Percentiles rank a stretch among this genome's conserved stretches.
These are phyloP conservation scores for Vigna radiata DNA, from an alignment of 306 rosid genomes.

Conservation along the genomic window DNA sequence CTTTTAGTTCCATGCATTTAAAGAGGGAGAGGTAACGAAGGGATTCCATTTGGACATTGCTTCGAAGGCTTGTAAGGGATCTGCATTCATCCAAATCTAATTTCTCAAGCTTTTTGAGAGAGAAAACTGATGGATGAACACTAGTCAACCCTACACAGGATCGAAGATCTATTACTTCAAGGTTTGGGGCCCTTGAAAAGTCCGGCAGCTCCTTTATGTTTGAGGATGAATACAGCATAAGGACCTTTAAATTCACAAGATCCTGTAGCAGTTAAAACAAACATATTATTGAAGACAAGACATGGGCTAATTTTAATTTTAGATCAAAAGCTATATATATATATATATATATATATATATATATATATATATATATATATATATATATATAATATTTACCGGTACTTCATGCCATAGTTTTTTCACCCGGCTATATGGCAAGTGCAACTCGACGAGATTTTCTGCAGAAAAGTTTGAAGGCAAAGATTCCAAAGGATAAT, in stretches of 20 bases:
- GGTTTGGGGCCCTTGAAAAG: constrained; percentile 38
- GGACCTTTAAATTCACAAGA: constrained; percentile 1
- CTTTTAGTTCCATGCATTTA: not conserved
- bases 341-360: not conserved
- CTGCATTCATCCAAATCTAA: constrained; percentile 15
- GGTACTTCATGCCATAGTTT: constrained; percentile 38
- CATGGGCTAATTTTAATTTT: not conserved
- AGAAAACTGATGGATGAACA: constrained; percentile 39
- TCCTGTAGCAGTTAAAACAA: constrained; percentile 22
- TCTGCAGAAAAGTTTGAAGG: constrained; percentile 23
- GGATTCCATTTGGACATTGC: not conserved
- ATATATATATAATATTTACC: constrained; percentile 38
- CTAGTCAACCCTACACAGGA: not conserved
- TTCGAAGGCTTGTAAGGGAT: constrained; percentile 6
- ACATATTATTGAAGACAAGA: not conserved
- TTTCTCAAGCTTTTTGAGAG: constrained; percentile 19
- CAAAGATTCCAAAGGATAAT: constrained; percentile 44
- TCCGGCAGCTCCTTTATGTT: constrained; percentile 11
- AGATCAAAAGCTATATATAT: not conserved
- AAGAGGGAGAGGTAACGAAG: constrained; percentile 23
- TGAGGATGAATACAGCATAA: not conserved
- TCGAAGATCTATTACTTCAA: constrained; percentile 1
- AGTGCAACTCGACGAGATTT: constrained; percentile 33
- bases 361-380: too few species aligned
- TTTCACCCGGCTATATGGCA: constrained; percentile 27